A percentile compares a stretch with the other conserved stretches of the same genome.
phyloP scores from a whole-genome alignment of 2,329 filamentous ascomycete genomes.

The Grosmannia penicillata region DNA sequence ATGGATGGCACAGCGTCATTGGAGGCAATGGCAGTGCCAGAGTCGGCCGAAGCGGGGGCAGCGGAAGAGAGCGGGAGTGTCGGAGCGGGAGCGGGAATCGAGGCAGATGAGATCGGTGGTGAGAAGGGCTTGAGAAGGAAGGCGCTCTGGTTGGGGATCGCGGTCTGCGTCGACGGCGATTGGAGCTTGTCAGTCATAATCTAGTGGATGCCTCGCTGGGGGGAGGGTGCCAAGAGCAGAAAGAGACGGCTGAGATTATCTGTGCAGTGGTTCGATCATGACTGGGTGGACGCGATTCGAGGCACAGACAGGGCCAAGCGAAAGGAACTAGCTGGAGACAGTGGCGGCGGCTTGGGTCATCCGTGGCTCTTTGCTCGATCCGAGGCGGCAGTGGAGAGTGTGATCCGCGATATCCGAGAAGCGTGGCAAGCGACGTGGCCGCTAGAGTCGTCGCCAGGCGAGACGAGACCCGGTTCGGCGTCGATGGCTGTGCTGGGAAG shows the following conservation, averaged over 20 bases:
- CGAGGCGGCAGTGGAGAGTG: no score
- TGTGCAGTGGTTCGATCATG: conserved; percentile 2
- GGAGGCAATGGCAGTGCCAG: neutral
- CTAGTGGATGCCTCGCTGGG: conserved; percentile 30
- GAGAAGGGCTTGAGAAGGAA: conserved; percentile 20
- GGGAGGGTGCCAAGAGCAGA: conserved; percentile 13
- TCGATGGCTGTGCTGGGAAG: no score
- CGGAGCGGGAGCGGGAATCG: neutral
- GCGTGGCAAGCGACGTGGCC: no score
- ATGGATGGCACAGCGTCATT: neutral
- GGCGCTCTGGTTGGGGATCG: conserved; percentile 36
- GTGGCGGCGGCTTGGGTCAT: neutral
- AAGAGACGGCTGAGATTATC: conserved; percentile 1
- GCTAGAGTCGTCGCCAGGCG: no score
- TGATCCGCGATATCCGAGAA: no score
- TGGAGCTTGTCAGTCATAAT: conserved; percentile 49
- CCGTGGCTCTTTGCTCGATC: no score
- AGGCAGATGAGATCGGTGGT: neutral
- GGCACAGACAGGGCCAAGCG: neutral
- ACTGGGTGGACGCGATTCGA: neutral
- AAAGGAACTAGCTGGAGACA: neutral
- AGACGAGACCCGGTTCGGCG: no score
- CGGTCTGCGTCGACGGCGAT: conserved; percentile 38
- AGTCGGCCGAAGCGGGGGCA: neutral
- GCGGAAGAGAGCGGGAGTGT: neutral